A percentile compares a stretch with the other conserved stretches of the same genome.
These are phyloP conservation scores for Imleria badia DNA, from an alignment of 768 basidiomycete species.

Conservation along the genomic window DNA sequence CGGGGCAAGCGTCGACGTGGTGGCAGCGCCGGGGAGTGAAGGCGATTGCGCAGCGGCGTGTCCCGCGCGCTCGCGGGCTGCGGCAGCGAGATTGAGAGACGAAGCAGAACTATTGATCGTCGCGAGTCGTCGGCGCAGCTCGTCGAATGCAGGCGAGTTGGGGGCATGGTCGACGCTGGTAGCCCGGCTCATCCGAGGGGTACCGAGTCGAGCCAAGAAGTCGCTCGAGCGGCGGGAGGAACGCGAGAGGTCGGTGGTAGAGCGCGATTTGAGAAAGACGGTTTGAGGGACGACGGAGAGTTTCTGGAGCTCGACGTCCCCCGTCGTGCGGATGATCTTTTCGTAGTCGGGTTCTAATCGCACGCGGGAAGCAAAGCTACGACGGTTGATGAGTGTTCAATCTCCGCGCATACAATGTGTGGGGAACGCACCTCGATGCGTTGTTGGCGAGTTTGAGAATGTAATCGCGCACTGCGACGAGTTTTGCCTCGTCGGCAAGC, in stretches of 20 bases:
- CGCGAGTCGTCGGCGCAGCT: slow-evolving; percentile 72
- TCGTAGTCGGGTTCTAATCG: slow-evolving; percentile 63
- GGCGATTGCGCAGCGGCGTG: slow-evolving; percentile 17
- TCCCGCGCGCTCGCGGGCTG: slow-evolving; percentile 46
- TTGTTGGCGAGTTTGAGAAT: slow-evolving; percentile 80
- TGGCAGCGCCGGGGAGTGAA: slow-evolving; percentile 5
- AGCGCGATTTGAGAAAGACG: slow-evolving; percentile 68
- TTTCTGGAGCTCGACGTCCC: slow-evolving; percentile 78
- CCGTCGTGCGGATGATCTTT: slow-evolving; percentile 59
- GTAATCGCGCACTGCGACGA: slow-evolving; percentile 87
- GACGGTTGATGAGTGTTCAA: background rate
- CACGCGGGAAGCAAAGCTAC: slow-evolving; percentile 66
- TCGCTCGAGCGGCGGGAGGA: slow-evolving; percentile 45
- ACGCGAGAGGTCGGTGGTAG: slow-evolving; percentile 38
- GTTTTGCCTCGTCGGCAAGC: slow-evolving; percentile 74
- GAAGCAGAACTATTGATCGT: slow-evolving; percentile 72
- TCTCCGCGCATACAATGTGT: background rate
- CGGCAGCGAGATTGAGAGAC: slow-evolving; percentile 50
- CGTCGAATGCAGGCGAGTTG: slow-evolving; percentile 67
- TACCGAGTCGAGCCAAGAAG: slow-evolving; percentile 47
- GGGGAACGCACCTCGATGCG: slow-evolving; percentile 59
- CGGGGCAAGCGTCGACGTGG: slow-evolving; percentile 22
- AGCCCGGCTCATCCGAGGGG: slow-evolving; percentile 47
- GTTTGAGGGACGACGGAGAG: slow-evolving; percentile 90
- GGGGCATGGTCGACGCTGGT: slow-evolving; percentile 47